Evolutionary conservation across 1,139 yeast species (phyloP).

Genomic region (Kazachstania sp.): DNA sequence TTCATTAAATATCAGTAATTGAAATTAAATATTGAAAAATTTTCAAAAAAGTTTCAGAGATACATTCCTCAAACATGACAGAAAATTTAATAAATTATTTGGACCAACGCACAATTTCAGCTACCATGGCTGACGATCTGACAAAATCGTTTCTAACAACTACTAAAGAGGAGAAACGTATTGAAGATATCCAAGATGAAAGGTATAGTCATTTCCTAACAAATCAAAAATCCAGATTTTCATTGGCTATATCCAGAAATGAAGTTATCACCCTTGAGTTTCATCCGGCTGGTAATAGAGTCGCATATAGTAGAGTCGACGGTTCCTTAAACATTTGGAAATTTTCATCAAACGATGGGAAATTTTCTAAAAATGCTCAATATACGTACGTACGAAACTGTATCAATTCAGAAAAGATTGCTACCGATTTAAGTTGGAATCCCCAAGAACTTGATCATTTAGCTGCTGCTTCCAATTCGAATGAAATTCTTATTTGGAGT

Average conservation of each 20-base stretch:
- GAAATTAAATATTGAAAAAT: too few relatives aligned
- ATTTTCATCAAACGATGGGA: background rate
- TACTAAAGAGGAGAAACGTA: constrained; percentile 10
- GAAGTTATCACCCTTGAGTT: constrained; percentile 21
- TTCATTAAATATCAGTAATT: too few relatives aligned
- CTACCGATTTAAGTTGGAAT: constrained; percentile 52
- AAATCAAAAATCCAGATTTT: constrained; percentile 20
- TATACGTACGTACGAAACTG: constrained; percentile 33
- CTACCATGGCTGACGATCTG: background rate
- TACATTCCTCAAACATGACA: background rate
- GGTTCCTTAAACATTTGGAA: constrained; percentile 27
- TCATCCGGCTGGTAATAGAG: constrained; percentile 20
- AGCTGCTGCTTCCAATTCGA: constrained; percentile 54
- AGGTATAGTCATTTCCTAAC: constrained; percentile 16
- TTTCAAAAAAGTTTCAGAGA: background rate
- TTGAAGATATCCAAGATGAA: constrained; percentile 22
- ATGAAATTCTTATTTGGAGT: constrained; percentile 51
- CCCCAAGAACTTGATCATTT: constrained; percentile 45
- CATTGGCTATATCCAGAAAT: constrained; percentile 13
- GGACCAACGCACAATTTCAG: background rate
- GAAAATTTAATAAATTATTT: background rate
- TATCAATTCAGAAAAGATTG: constrained; percentile 42
- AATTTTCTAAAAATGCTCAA: constrained; percentile 9
- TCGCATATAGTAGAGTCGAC: constrained; percentile 27
- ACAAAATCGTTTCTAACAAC: constrained; percentile 4